phyloP scores from a whole-genome alignment of 2,329 filamentous ascomycete species.

The Lecanicillium sp. region DNA sequence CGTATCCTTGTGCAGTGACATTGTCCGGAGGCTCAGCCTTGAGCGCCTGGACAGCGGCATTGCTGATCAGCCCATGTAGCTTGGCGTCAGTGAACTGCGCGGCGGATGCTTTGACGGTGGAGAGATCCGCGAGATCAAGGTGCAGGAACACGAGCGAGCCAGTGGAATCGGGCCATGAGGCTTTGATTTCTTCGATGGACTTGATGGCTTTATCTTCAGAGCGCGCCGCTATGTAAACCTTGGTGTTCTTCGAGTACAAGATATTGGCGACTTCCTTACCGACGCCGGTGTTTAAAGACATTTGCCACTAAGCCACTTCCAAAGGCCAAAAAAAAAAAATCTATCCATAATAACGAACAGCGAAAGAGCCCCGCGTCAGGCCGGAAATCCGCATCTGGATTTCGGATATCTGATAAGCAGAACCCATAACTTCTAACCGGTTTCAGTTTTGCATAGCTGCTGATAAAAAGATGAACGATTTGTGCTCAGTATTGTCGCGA shows the following conservation, averaged over 20 bases:
- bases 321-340: too few relatives aligned
- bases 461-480: too few relatives aligned
- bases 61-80: constrained; percentile 39
- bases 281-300: constrained; percentile 38
- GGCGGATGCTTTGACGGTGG: constrained; percentile 28
- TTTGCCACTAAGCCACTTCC: too few relatives aligned
- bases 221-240: constrained; percentile 50
- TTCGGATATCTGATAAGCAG: too few relatives aligned
- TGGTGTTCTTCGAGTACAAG: constrained; percentile 48
- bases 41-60: constrained; percentile 38
- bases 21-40: too few relatives aligned
- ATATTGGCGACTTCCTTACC: constrained; percentile 47
- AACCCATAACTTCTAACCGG: too few relatives aligned
- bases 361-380: too few relatives aligned
- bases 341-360: too few relatives aligned
- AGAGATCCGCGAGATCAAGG: constrained; percentile 39
- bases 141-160: constrained; percentile 38
- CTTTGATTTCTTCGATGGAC: constrained; percentile 40
- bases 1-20: constrained; percentile 37
- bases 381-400: too few relatives aligned
- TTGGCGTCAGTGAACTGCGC: constrained; percentile 25
- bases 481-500: too few relatives aligned
- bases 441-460: too few relatives aligned
- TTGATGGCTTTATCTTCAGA: constrained; percentile 36
- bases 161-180: constrained; percentile 27